Evolutionary conservation across 2,329 filamentous ascomycete genomes (phyloP).

Genomic region (Stenocarpella maydis): DNA sequence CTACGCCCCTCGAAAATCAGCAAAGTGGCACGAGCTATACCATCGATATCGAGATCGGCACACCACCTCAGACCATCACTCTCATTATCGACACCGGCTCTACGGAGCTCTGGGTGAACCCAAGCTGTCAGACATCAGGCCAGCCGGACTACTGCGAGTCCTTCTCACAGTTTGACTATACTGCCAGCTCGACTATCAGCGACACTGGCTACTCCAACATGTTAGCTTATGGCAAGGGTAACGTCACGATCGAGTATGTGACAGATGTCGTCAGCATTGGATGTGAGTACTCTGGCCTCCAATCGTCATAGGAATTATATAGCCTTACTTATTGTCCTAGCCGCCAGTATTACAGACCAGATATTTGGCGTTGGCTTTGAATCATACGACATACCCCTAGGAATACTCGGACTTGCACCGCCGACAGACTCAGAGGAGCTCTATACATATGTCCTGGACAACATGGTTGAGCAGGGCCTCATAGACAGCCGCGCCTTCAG

Average conservation of each 20-base stretch:
- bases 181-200: constrained; percentile 50
- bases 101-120: constrained; percentile 64
- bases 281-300: constrained; percentile 40
- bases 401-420: constrained; percentile 61
- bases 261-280: constrained; percentile 57
- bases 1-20: constrained; percentile 12
- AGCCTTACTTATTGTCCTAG: constrained; percentile 35
- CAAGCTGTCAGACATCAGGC: constrained; percentile 50
- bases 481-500: constrained; percentile 60
- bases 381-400: constrained; percentile 58
- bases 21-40: constrained; percentile 27
- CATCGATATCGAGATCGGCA: constrained; percentile 53
- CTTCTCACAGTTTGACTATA: constrained; percentile 55
- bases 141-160: constrained; percentile 48
- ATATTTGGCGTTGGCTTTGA: constrained; percentile 58
- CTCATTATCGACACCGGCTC: constrained; percentile 64
- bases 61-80: constrained; percentile 55
- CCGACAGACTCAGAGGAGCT: constrained; percentile 42
- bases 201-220: constrained; percentile 48
- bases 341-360: constrained; percentile 51
- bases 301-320: not conserved
- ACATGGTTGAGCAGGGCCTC: constrained; percentile 54
- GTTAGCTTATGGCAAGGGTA: constrained; percentile 49
- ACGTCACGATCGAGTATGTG: constrained; percentile 54
- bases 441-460: constrained; percentile 64